These are phyloP conservation scores for Xylaria longipes DNA, from an alignment of 495 filamentous ascomycete genomes.

Conservation along the genomic window DNA sequence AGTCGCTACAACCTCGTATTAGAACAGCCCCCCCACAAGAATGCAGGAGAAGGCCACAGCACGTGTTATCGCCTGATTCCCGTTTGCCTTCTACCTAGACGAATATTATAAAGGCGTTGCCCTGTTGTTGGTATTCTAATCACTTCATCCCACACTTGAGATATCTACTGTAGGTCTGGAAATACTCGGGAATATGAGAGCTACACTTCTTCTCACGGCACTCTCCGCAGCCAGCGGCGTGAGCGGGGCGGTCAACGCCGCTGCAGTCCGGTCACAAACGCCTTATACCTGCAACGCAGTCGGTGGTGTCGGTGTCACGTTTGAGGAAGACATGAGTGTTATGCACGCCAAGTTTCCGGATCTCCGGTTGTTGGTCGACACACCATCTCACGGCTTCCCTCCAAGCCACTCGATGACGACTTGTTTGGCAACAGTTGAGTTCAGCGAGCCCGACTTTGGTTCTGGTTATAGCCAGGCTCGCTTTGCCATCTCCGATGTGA, in stretches of 20 bases:
- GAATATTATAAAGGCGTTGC: background rate
- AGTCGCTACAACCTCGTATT: conserved; percentile 10
- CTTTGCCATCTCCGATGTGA: conserved; percentile 17
- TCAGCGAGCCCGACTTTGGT: conserved; percentile 19
- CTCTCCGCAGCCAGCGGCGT: conserved; percentile 11
- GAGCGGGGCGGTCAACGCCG: conserved; percentile 5
- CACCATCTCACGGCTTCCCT: conserved; percentile 20
- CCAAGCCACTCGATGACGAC: conserved; percentile 16
- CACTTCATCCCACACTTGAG: too few relatives aligned
- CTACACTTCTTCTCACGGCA: background rate
- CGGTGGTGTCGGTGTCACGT: background rate
- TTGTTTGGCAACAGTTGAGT: conserved; percentile 11
- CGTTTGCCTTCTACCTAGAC: background rate
- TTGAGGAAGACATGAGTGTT: conserved; percentile 18
- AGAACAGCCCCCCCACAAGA: background rate
- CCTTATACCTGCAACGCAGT: conserved; percentile 20
- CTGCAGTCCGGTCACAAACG: conserved; percentile 17
- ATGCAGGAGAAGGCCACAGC: background rate
- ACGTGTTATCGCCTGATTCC: background rate
- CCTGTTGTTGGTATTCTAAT: background rate
- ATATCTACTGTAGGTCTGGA: background rate
- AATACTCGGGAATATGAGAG: conserved; percentile 5
- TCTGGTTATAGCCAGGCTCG: conserved; percentile 8
- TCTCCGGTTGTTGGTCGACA: conserved; percentile 10
- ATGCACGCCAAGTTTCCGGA: conserved; percentile 21